Conservation (phyloP, 1,284 basidiomycete genomes). For the Pyrrhoderma lamaoense region DNA sequence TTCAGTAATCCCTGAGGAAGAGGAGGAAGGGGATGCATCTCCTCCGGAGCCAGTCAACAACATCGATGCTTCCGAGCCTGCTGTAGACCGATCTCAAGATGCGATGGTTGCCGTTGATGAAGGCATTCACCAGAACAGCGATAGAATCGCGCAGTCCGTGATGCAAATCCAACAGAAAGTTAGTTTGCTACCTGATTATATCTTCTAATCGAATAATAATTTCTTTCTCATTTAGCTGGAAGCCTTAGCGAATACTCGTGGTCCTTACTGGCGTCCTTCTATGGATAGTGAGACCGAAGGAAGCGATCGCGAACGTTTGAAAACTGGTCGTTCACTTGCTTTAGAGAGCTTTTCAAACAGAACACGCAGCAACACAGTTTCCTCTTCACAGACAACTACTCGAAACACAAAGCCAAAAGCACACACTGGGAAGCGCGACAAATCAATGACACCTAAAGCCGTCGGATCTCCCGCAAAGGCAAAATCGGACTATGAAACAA, state of each 20-base stretch:
- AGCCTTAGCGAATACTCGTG: slow-evolving; percentile 43
- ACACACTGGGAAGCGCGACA: slow-evolving; percentile 6
- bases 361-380: slow-evolving; percentile 19
- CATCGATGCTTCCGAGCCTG: slow-evolving; percentile 34
- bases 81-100: slow-evolving; percentile 53
- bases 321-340: slow-evolving; percentile 2
- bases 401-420: slow-evolving; percentile 8
- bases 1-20: slow-evolving; percentile 43
- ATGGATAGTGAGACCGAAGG: slow-evolving; percentile 17
- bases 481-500: background rate
- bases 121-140: slow-evolving; percentile 74
- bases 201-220: background rate
- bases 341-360: slow-evolving; percentile 9
- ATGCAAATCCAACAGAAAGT: slow-evolving; percentile 80
- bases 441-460: slow-evolving; percentile 20
- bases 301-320: slow-evolving; percentile 8
- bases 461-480: slow-evolving; percentile 24
- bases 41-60: slow-evolving; percentile 24
- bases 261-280: slow-evolving; percentile 11
- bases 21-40: slow-evolving; percentile 5
- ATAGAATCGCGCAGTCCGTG: slow-evolving; percentile 77
- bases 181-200: background rate
- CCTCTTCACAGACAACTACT: slow-evolving; percentile 23
- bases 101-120: slow-evolving; percentile 77
- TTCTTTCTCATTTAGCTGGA: slow-evolving; percentile 47